Evolutionary conservation across 176 grass and related monocot genomes (phyloP), one percentile per base, ranked within the genome.

Genomic region (Oryza brachyantha): DNA sequence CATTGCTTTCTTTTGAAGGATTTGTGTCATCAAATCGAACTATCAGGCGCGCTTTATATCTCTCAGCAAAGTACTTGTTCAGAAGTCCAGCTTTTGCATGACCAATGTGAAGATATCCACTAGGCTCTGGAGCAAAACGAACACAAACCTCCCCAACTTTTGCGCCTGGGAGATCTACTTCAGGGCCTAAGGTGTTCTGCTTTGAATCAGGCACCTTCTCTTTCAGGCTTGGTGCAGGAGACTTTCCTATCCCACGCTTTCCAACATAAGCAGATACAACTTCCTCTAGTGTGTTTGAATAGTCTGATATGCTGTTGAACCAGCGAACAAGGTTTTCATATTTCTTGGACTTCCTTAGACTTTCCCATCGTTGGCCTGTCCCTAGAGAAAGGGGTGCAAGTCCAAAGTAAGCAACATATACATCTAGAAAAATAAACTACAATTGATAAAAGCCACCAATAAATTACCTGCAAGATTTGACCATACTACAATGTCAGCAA

Each of bases 21-120:
- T 98, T 98, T 34, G 95, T 94, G 69, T 98, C 95, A 88, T 98
- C 92, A 90, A 98, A 92, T n/a, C 92, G 85, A 79, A 94, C 84
- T 75, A 98, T 92, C 42, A 94, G 70, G 66, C 34, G 72, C 2
- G 90, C 92, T 59, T 90, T 83, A 61, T 94, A 98, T 61, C 90
- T 91, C 68, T 97, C 82, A 27, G 94, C 87, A 92, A 94, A 97
- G 55, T 97, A 94, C 59, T 94, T 87, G 74, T 97, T 97, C 76
- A 97, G 61, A 59, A 97, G 83, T 79, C 64, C 91, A 45, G 89
- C 91, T 88, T 97, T 97, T 21, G 91, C 90, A 67, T 97, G 94
- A 38, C 91, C 94, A 80, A 97, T 92, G 76, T 97, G 91, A 35
- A 94, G 91, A 83, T 90, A 97, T 19, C 94, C 91, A 25, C 94